Evolutionary conservation across 495 filamentous ascomycete species (phyloP).

Genomic region (Penicillium coffeae): DNA sequence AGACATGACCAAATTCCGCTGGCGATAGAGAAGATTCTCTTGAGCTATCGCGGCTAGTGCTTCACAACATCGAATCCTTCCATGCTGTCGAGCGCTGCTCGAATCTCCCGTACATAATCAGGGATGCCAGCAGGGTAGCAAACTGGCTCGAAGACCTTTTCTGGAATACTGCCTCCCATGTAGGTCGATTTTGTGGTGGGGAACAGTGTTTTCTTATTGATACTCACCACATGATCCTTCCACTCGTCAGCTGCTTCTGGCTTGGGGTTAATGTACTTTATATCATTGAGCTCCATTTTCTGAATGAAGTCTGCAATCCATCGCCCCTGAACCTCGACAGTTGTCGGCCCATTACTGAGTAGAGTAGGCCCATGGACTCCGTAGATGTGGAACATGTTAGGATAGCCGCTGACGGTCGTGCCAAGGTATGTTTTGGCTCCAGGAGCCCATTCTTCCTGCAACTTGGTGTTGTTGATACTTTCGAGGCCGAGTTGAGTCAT

Average conservation of each 20-base stretch:
- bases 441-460: slow-evolving; percentile 45
- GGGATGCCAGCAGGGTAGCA: slow-evolving; percentile 40
- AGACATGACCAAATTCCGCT: too few relatives aligned
- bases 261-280: slow-evolving; percentile 42
- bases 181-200: slow-evolving; percentile 45
- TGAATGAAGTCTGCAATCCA: slow-evolving; percentile 46
- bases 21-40: too few relatives aligned
- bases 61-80: neutral
- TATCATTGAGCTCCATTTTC: slow-evolving; percentile 36
- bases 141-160: slow-evolving; percentile 45
- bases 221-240: slow-evolving; percentile 36
- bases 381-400: slow-evolving; percentile 52
- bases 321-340: slow-evolving; percentile 45
- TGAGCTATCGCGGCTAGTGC: neutral
- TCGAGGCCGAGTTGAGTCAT: slow-evolving; percentile 47
- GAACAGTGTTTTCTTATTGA: slow-evolving; percentile 46
- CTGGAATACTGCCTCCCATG: slow-evolving; percentile 50
- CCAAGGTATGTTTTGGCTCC: slow-evolving; percentile 51
- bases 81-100: neutral
- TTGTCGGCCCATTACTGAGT: slow-evolving; percentile 48
- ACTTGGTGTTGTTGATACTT: slow-evolving; percentile 35
- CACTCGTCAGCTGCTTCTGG: slow-evolving; percentile 45
- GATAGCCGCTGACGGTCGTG: slow-evolving; percentile 43
- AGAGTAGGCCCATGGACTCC: slow-evolving; percentile 46
- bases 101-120: slow-evolving; percentile 35